phyloP scores from a whole-genome alignment of 768 basidiomycete species.

The Coprinopsis strossmayeri region DNA sequence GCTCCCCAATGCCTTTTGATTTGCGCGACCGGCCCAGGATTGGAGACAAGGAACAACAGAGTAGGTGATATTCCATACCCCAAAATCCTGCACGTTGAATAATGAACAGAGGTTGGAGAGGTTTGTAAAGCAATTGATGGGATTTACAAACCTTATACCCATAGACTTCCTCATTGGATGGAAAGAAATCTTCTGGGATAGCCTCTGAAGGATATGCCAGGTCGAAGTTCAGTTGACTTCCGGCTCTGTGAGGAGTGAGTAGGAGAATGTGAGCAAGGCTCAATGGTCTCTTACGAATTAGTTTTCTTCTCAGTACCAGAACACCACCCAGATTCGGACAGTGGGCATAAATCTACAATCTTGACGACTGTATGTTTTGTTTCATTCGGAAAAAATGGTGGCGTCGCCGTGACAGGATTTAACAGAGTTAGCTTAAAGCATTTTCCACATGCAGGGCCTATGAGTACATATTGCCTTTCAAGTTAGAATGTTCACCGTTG shows the following conservation, averaged over 20 bases:
- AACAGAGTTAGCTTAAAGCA: constrained; percentile 77
- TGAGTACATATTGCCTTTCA: neutral
- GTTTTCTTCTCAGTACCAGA: constrained; percentile 53
- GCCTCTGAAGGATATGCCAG: constrained; percentile 69
- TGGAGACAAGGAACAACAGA: constrained; percentile 52
- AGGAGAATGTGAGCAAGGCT: neutral
- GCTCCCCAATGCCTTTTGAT: constrained; percentile 61
- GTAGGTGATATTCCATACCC: constrained; percentile 81
- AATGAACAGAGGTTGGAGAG: too few relatives aligned
- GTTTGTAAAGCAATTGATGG: neutral
- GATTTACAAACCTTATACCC: constrained; percentile 37
- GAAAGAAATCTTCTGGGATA: constrained; percentile 70
- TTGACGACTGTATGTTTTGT: constrained; percentile 66
- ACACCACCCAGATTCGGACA: constrained; percentile 61
- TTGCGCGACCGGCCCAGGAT: constrained; percentile 57
- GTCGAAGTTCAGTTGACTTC: constrained; percentile 73
- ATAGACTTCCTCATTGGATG: constrained; percentile 60
- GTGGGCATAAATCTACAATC: constrained; percentile 75
- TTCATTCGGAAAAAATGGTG: constrained; percentile 61
- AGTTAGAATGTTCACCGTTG: neutral
- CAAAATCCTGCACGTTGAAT: constrained; percentile 59
- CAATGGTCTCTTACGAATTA: constrained; percentile 47
- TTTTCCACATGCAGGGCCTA: constrained; percentile 66
- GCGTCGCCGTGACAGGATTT: constrained; percentile 57
- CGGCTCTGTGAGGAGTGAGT: constrained; percentile 38